Evolutionary conservation across 495 filamentous ascomycete species (phyloP), one percentile per base, ranked within the genome.

Genomic region (Penicillium manginii): DNA sequence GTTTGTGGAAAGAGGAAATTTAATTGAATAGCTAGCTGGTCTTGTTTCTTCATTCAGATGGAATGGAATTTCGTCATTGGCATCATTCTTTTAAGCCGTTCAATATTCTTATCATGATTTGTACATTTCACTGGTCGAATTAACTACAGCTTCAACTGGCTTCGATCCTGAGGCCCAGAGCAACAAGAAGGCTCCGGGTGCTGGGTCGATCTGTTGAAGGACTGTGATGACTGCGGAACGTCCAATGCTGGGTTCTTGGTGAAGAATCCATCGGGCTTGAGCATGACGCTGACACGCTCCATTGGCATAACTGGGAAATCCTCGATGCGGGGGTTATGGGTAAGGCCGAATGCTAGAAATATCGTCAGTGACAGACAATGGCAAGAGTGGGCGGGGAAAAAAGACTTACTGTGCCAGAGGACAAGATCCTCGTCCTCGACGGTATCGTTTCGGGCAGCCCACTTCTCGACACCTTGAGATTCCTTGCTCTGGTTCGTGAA

Each of bases 401-500:
- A n/a, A 22, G 42, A 65, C 73, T 56, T 71, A 76, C 73, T 78
- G 52, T 78, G 73, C 76, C 76, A 79, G 12, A 79, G 55, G 39
- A 79, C 74, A 7, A 79, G 21, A 26, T 79, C 77, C 51, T 73
- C 70, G 39, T 79, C 72, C 31, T 86, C 84, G 4, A 84, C 69
- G 10, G 78, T 60, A 23, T 78, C 74, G 22, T 83, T 78, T 2
- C 73, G 63, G 6, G 76, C 79, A 52, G 73, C 72, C 76, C 74
- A 77, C 29, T 68, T 65, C 46, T 75, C 70, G 2, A 78, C 70
- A 0, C 73, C 73, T 12, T 78, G 66, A 0, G 86, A 88, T 8
- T 82, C 80, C 51, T 86, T 79, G 43, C 83, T 87, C 75, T 97
- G 93, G 68, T 96, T 96, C 2, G 92, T 96, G 72, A 92, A 97